phyloP scores from a whole-genome alignment of 257 asterid genomes.

The Agastache rugosa region DNA sequence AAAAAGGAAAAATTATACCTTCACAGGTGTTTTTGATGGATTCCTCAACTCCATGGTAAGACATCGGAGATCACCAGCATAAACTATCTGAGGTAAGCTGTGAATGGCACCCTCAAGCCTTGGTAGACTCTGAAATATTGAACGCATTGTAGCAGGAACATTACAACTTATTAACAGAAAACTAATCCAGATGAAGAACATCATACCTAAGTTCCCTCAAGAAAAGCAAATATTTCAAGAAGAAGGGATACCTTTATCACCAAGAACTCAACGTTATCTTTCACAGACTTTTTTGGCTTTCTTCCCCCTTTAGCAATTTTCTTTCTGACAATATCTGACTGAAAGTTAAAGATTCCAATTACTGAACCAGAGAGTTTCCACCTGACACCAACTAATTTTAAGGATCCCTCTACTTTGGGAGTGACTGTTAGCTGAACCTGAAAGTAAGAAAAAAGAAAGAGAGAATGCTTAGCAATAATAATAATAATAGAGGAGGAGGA shows the following conservation, averaged over 20 bases:
- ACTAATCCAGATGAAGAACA: slow-evolving; percentile 25
- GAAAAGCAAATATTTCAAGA: slow-evolving; percentile 27
- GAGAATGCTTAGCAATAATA: too few relatives aligned
- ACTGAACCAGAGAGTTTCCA: slow-evolving; percentile 96
- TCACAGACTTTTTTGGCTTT: slow-evolving; percentile 55
- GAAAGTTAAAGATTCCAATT: slow-evolving; percentile 75
- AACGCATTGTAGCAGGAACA: slow-evolving; percentile 44
- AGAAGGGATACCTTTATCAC: slow-evolving; percentile 71
- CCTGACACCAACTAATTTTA: slow-evolving; percentile 86
- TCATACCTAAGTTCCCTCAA: slow-evolving; percentile 22
- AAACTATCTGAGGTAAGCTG: slow-evolving; percentile 69
- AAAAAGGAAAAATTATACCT: slow-evolving; percentile 52
- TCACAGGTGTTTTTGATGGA: slow-evolving; percentile 76
- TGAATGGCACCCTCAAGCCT: slow-evolving; percentile 81
- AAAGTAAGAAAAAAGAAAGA: slow-evolving; percentile 32
- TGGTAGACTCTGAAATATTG: slow-evolving; percentile 72
- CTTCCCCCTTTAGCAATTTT: slow-evolving; percentile 62
- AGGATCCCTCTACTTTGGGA: slow-evolving; percentile 83
- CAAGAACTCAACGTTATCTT: slow-evolving; percentile 71
- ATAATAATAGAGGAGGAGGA: too few relatives aligned
- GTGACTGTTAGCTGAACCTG: slow-evolving; percentile 89
- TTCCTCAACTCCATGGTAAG: slow-evolving; percentile 85
- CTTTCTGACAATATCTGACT: slow-evolving; percentile 60
- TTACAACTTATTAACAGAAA: neutral
- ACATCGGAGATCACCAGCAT: slow-evolving; percentile 79